Evolutionary conservation across 164 flowering plant species (phyloP).

Genomic region (Vitis amurensis): DNA sequence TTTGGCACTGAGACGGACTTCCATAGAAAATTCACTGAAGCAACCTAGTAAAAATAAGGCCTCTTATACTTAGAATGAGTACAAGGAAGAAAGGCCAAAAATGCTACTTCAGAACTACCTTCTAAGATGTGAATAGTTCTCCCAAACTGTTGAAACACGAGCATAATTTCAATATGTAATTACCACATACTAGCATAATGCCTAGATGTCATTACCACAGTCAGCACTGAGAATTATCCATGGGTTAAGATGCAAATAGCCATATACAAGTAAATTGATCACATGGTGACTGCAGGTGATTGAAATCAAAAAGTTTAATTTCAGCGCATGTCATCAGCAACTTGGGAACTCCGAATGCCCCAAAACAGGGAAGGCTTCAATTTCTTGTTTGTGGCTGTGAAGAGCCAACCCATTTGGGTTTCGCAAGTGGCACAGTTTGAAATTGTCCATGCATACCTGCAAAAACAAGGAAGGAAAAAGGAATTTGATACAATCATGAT

Average conservation of each 20-base stretch:
- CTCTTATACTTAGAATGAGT: not conserved
- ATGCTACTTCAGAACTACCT: too few species aligned
- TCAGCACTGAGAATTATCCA: not conserved
- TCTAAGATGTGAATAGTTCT: too few species aligned
- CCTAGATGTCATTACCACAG: not conserved
- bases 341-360: constrained; percentile 76
- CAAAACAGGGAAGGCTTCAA: constrained; percentile 81
- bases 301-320: not conserved
- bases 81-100: not conserved
- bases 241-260: not conserved
- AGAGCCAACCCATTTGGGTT: constrained; percentile 80
- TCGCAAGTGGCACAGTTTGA: constrained; percentile 70
- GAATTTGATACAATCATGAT: too few species aligned
- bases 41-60: not conserved
- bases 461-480: constrained; percentile 1
- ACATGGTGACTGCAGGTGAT: not conserved
- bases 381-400: constrained; percentile 62
- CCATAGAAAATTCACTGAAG: too few species aligned
- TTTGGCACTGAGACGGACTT: too few species aligned
- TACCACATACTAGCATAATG: too few species aligned
- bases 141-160: not conserved
- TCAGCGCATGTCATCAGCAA: constrained; percentile 53
- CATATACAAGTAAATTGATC: constrained; percentile 4
- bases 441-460: constrained; percentile 92
- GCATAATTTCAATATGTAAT: not conserved